Evolutionary conservation across 768 basidiomycete species (phyloP), one percentile per base, ranked within the genome.

Genomic region (Galerina sulciceps): DNA sequence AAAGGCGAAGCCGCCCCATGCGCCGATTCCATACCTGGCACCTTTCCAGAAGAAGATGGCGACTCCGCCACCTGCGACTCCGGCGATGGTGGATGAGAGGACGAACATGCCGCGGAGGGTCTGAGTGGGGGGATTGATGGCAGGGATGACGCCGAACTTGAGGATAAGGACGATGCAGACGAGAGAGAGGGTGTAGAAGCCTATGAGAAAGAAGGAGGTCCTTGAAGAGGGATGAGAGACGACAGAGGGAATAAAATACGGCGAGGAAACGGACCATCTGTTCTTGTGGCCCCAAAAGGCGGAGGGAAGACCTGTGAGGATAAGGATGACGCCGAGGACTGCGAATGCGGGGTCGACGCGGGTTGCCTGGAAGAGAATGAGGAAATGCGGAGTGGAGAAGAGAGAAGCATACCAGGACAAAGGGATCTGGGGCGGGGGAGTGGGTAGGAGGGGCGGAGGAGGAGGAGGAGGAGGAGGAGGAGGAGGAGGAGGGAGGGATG

Each of bases 271-370:
- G 41, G 68, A 91, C 94, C 96, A 96, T 82, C 94, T 79, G 72
- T 97, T 96, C 81, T 96, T 96, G 77, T 95, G 94, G 18, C 96
- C 96, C 76, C 92, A 88, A 65, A 94, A 93, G 3, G 92, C 91
- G 52, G 92, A 91, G 9, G 94, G 93, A 6, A 96, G 78, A 46
- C 96, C 96, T 9, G 92, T 94, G 48, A 97, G 68, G 64, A 97
- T 94, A 69, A 98, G 86, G 60, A 97, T 74, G 4, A 85, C 91
- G 46, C 96, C 96, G 14, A 95, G 81, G 31, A 95, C 91, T 50
- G 88, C 94, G 73, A 96, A 98, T 14, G 88, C 94, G 23, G 93
- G 92, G 67, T 94, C 91, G 37, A 96, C 76, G 68, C 76, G 82
- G 17, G 94, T 94, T 18, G 79, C 84, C 79, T 80, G 57, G 20